Evolutionary conservation across 306 rosid genomes (phyloP), one percentile per base, ranked within the genome.

Genomic region (Trichosanthes cucumerina): DNA sequence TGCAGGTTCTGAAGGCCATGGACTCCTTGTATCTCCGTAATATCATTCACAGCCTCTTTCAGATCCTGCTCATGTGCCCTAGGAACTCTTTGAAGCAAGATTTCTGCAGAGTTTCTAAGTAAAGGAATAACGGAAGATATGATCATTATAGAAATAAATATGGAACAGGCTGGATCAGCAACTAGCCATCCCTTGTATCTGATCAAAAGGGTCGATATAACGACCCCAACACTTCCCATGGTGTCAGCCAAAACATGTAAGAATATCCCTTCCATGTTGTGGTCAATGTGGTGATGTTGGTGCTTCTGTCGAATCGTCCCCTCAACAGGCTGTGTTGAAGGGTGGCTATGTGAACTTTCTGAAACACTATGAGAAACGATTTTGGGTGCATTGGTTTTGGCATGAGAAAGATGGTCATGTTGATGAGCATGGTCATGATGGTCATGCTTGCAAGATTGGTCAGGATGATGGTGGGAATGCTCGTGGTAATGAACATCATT

Each of bases 241-340:
- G 98, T 95, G 84, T 95, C 98, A 28, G 98, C 98, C 84, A 95
- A 85, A 80, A 95, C 97, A 65, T 95, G 98, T 84, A 95, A 82
- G 82, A 92, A 95, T 81, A 95, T 92, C 73, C 98, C 98, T 91
- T 95, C 97, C 98, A 95, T 95, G 78, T 95, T 95, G 92, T 92
- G 98, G 87, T 95, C 98, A 18, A 95, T 87, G 82, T 95, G 98
- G 79, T 23, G 93, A 78, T 90, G 97, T 23, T 69, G 84, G 54
- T 87, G 93, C 80, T 83, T 83, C 65, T 78, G 56, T 33, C 84
- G 57, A 54, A 77, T 81, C 49, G 80, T 84, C 13, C 79, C 76
- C 18, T 74, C 78, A 71, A 59, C 10, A 14, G 56, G 34, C n/a
- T 46, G 28, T 24, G n/a, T 76, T 50, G 50, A 79, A 47, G 68